These are phyloP conservation scores for Sporothrix pseudoabietina DNA, from an alignment of 2,329 filamentous ascomycete species.

Conservation along the genomic window DNA sequence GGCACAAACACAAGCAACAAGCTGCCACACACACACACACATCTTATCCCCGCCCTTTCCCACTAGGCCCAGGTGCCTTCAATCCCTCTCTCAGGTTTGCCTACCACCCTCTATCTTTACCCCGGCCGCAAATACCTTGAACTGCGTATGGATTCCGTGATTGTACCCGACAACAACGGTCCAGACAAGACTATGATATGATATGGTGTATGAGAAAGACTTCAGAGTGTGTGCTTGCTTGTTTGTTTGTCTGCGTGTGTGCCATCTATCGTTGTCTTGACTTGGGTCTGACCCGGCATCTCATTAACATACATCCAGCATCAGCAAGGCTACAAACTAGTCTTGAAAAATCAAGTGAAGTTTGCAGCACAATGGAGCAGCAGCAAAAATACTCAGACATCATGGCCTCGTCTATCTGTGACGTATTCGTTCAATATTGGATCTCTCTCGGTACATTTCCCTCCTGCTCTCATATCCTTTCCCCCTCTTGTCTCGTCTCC, in stretches of 20 bases:
- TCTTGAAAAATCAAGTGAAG: background rate
- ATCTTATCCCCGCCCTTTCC: conserved; percentile 7
- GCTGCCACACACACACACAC: background rate
- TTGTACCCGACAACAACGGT: background rate
- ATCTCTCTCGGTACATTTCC: background rate
- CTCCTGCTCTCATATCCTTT: background rate
- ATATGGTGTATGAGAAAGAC: background rate
- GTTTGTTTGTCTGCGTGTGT: background rate
- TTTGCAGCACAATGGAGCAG: background rate
- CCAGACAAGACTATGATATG: background rate
- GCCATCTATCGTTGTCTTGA: background rate
- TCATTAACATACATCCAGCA: background rate
- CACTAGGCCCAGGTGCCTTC: background rate
- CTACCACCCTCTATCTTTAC: background rate
- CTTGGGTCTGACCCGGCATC: background rate
- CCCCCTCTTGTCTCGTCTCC: background rate
- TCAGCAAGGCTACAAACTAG: background rate
- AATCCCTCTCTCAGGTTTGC: background rate
- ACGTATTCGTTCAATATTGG: background rate
- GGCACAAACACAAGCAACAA: background rate
- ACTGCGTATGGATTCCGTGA: conserved; percentile 17
- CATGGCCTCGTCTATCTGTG: background rate
- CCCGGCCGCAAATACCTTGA: conserved; percentile 18
- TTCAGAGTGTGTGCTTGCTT: background rate
- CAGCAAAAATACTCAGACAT: background rate